Conservation (phyloP, 2,329 filamentous ascomycete species). For the Rasamsonia emersonii region DNA sequence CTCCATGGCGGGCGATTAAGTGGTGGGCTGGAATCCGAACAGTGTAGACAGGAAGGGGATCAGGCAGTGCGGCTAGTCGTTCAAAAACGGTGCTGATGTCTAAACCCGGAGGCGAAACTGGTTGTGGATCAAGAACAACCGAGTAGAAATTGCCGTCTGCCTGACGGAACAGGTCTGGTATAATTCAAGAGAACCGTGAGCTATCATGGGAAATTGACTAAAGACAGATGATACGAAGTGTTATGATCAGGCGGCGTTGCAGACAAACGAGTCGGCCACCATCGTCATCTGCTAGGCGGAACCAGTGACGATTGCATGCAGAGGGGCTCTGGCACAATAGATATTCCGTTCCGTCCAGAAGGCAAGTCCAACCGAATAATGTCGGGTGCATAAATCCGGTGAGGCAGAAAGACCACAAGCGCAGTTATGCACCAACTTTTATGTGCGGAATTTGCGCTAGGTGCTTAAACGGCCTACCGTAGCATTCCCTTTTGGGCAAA, state of each 20-base stretch:
- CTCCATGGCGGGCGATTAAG: slow-evolving; percentile 48
- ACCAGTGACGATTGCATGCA: neutral
- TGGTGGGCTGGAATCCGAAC: no score
- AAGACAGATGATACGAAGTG: no score
- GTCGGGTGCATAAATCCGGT: no score
- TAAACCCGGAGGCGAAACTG: neutral
- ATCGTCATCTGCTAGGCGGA: neutral
- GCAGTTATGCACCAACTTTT: neutral
- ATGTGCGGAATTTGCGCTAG: no score
- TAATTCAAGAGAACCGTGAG: no score
- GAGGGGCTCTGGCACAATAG: neutral
- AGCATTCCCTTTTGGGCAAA: no score
- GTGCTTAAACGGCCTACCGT: no score
- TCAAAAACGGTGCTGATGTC: neutral
- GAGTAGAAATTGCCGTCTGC: no score
- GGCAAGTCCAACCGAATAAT: neutral
- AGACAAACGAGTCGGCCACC: no score
- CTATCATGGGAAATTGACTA: no score
- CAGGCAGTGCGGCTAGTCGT: neutral
- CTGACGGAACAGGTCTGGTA: no score
- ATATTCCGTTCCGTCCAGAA: neutral
- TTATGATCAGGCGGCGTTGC: no score
- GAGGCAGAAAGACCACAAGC: neutral
- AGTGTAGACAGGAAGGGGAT: slow-evolving; percentile 1
- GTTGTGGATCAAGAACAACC: neutral